phyloP scores from a whole-genome alignment of 2,329 filamentous ascomycete species.

The Ustilaginoidea virens region DNA sequence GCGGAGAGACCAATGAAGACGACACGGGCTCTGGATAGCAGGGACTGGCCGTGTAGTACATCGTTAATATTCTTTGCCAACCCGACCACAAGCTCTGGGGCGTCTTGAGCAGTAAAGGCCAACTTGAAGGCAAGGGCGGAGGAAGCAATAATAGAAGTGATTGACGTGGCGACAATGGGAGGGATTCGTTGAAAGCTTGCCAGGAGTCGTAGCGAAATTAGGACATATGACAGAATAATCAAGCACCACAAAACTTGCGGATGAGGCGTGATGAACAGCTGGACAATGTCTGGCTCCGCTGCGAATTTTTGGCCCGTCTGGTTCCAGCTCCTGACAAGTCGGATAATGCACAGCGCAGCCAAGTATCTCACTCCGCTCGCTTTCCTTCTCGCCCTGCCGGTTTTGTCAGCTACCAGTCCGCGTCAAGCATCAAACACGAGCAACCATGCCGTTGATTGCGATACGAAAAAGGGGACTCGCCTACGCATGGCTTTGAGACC shows the following conservation, averaged over 20 bases:
- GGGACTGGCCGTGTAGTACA: slow-evolving; percentile 24
- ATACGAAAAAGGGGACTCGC: slow-evolving; percentile 10
- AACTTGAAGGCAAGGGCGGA: slow-evolving; percentile 73
- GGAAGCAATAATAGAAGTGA: slow-evolving; percentile 26
- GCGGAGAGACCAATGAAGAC: slow-evolving; percentile 33
- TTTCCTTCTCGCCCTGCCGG: slow-evolving; percentile 13
- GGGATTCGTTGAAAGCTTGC: slow-evolving; percentile 26
- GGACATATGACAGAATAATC: slow-evolving; percentile 52
- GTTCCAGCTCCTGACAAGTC: slow-evolving; percentile 72
- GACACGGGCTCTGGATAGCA: slow-evolving; percentile 32
- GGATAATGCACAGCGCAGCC: slow-evolving; percentile 42
- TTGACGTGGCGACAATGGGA: slow-evolving; percentile 22
- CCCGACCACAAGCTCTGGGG: slow-evolving; percentile 59
- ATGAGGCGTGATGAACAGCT: slow-evolving; percentile 48
- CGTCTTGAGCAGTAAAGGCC: slow-evolving; percentile 73
- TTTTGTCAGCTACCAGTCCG: no score
- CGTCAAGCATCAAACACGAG: no score
- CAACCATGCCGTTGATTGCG: neutral
- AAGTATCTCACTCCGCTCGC: slow-evolving; percentile 17
- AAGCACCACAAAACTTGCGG: slow-evolving; percentile 59
- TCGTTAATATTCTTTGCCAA: slow-evolving; percentile 25
- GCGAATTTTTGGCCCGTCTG: slow-evolving; percentile 95
- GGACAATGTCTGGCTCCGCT: slow-evolving; percentile 77
- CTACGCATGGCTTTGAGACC: slow-evolving; percentile 29
- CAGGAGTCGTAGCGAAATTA: slow-evolving; percentile 33